Percentiles rank a stretch among this genome's conserved stretches.
phyloP scores from a whole-genome alignment of 257 asterid genomes.

The Misopates orontium region DNA sequence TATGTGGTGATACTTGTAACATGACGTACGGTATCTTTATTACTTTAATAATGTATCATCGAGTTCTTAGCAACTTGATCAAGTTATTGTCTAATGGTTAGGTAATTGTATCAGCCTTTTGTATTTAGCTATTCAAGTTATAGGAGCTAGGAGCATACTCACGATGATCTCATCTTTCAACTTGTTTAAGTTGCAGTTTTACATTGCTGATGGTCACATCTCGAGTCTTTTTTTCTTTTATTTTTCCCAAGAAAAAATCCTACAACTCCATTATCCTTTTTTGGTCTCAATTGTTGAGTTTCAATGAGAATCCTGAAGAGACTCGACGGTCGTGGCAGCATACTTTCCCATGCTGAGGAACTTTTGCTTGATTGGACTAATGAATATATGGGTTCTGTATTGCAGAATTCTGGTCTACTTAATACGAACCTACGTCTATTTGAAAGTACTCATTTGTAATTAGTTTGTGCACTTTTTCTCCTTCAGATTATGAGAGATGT shows the following conservation, averaged over 20 bases:
- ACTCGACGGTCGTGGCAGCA: too few relatives aligned
- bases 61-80: not conserved
- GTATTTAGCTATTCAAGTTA: too few relatives aligned
- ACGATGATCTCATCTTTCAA: too few relatives aligned
- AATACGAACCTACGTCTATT: too few relatives aligned
- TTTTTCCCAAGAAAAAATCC: not conserved
- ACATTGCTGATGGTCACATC: not conserved
- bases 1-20: slow-evolving; percentile 11
- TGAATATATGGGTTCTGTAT: too few relatives aligned
- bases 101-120: not conserved
- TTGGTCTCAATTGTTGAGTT: not conserved
- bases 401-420: too few relatives aligned
- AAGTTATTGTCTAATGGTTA: not conserved
- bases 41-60: not conserved
- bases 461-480: too few relatives aligned
- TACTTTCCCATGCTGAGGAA: too few relatives aligned
- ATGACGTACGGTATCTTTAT: not conserved
- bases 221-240: not conserved
- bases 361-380: too few relatives aligned
- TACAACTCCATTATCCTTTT: not conserved
- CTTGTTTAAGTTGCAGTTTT: not conserved
- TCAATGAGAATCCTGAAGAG: not conserved
- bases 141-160: too few relatives aligned
- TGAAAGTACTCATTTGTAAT: too few relatives aligned
- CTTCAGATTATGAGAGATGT: not conserved